A percentile compares a stretch with the other conserved stretches of the same genome.
phyloP scores from a whole-genome alignment of 75 land plant species.

The Adiantum capillusveneris region DNA sequence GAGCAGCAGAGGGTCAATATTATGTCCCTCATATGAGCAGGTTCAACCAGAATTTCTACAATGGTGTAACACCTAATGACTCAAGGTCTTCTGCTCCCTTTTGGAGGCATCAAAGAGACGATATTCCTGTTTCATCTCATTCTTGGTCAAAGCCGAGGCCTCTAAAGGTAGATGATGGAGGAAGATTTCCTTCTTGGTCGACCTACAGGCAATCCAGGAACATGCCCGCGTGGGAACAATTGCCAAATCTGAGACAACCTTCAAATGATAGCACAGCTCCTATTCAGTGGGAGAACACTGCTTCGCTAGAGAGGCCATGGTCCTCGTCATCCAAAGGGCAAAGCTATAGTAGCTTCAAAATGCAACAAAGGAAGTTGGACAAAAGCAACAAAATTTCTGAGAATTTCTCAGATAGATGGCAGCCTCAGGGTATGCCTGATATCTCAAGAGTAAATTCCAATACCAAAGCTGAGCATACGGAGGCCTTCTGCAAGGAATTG shows the following conservation, averaged over 20 bases:
- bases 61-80: neutral
- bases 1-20: slow-evolving; percentile 1
- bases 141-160: neutral
- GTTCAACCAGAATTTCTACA: neutral
- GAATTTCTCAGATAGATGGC: no score
- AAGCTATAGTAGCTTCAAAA: neutral
- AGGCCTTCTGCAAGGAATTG: no score
- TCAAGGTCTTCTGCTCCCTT: neutral
- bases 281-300: neutral
- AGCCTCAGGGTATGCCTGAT: no score
- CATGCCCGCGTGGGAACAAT: neutral
- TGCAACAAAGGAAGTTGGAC: neutral
- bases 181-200: neutral
- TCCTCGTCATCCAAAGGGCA: no score
- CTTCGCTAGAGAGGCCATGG: neutral
- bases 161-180: neutral
- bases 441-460: no score
- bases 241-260: neutral
- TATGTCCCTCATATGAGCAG: neutral
- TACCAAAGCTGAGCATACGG: no score
- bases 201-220: neutral
- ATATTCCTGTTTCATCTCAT: neutral
- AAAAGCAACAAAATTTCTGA: neutral
- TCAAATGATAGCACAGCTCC: neutral
- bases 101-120: neutral